These are phyloP conservation scores for Clathrospora elynae DNA, from an alignment of 2,329 filamentous ascomycete genomes.

Conservation along the genomic window DNA sequence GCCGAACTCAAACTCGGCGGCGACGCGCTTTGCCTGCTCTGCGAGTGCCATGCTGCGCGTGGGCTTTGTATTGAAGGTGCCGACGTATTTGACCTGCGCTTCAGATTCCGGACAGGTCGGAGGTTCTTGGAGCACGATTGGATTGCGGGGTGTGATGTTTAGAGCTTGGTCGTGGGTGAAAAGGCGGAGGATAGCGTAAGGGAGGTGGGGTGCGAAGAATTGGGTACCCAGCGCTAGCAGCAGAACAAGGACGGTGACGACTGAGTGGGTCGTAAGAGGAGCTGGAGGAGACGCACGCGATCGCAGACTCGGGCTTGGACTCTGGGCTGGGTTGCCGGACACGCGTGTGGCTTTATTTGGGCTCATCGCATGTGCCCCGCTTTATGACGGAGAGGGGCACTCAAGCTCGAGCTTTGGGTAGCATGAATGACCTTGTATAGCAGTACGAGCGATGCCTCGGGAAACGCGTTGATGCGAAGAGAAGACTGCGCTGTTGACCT, in stretches of 20 bases:
- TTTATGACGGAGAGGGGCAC: constrained; percentile 7
- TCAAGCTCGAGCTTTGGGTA: constrained; percentile 9
- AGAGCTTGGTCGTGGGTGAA: constrained; percentile 31
- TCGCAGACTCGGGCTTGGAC: too few species aligned
- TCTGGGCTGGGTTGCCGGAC: too few species aligned
- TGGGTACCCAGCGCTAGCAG: constrained; percentile 43
- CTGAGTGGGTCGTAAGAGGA: constrained; percentile 28
- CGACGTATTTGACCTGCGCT: constrained; percentile 35
- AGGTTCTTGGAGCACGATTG: constrained; percentile 32
- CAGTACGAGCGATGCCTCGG: too few species aligned
- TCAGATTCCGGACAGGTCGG: constrained; percentile 38
- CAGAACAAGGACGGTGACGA: constrained; percentile 39
- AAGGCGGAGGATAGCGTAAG: constrained; percentile 37
- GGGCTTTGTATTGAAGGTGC: constrained; percentile 45
- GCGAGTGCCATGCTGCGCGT: constrained; percentile 58
- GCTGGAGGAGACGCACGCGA: too few species aligned
- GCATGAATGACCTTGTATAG: neutral
- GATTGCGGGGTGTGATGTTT: constrained; percentile 31
- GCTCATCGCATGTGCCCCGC: constrained; percentile 6
- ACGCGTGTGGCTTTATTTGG: constrained; percentile 1
- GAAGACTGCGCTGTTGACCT: too few species aligned
- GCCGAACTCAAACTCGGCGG: constrained; percentile 82
- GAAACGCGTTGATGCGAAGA: neutral
- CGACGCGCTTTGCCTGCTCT: constrained; percentile 78
- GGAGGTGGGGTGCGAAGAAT: constrained; percentile 46